A percentile compares a stretch with the other conserved stretches of the same genome.
phyloP scores from a whole-genome alignment of 2,329 filamentous ascomycete genomes.

The Exophiala alcalophila region DNA sequence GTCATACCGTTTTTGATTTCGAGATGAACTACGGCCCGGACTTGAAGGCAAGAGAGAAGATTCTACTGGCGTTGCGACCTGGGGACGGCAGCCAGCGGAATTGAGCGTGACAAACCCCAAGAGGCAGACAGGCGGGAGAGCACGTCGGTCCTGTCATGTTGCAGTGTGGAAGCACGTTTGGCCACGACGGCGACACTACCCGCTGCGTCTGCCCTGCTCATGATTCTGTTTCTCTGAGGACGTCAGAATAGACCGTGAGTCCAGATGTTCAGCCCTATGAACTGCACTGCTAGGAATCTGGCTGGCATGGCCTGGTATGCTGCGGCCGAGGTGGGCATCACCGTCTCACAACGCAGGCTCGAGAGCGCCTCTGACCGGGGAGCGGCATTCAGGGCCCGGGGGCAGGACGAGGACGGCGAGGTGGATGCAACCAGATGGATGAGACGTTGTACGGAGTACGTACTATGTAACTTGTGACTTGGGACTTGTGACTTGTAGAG shows the following conservation, averaged over 20 bases:
- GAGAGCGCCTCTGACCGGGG: too few relatives aligned
- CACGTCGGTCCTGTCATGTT: conserved; percentile 21
- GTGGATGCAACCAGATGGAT: conserved; percentile 9
- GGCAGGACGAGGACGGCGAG: neutral
- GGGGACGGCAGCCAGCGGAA: conserved; percentile 19
- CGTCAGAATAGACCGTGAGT: too few relatives aligned
- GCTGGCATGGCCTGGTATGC: too few relatives aligned
- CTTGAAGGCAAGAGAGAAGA: too few relatives aligned
- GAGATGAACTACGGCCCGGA: too few relatives aligned
- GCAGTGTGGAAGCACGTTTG: conserved; percentile 21
- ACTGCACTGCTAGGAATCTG: too few relatives aligned
- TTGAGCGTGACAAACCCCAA: conserved; percentile 11
- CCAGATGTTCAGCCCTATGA: too few relatives aligned
- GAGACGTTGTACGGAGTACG: conserved; percentile 23
- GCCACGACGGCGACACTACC: conserved; percentile 16
- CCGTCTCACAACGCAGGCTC: too few relatives aligned
- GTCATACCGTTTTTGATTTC: conserved; percentile 16
- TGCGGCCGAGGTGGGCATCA: too few relatives aligned
- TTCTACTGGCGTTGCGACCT: conserved; percentile 16
- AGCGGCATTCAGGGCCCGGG: neutral
- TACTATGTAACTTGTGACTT: too few relatives aligned
- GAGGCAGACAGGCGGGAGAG: neutral
- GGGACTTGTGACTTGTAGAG: too few relatives aligned
- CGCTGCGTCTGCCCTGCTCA: too few relatives aligned
- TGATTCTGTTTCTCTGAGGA: conserved; percentile 1